Conservation (phyloP, 2,329 filamentous ascomycete species). For the Venturia oleaginea region DNA sequence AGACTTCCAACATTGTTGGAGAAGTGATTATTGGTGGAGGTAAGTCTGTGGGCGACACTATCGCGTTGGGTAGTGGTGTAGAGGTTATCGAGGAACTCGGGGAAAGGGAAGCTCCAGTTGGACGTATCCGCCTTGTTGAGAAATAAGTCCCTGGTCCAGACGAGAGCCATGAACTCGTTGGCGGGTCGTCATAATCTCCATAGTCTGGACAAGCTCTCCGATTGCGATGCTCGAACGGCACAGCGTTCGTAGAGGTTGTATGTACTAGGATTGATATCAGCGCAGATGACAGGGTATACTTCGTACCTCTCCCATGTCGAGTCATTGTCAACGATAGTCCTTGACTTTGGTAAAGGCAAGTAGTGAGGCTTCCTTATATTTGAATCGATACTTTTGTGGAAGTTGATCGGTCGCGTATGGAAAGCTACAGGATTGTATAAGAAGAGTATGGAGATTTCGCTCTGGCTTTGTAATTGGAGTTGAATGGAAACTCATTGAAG, state of each 20-base stretch:
- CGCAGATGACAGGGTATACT: background rate
- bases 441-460: background rate
- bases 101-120: background rate
- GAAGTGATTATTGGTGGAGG: background rate
- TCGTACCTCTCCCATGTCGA: background rate
- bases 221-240: background rate
- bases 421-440: background rate
- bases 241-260: background rate
- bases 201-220: background rate
- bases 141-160: background rate
- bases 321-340: background rate
- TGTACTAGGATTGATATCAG: slow-evolving; percentile 1
- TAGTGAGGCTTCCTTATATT: background rate
- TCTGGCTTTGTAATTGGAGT: background rate
- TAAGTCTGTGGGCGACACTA: too few species aligned
- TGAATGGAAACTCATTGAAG: background rate
- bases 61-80: background rate
- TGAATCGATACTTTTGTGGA: background rate
- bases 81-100: background rate
- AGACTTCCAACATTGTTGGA: background rate
- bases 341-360: background rate
- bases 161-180: background rate
- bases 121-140: background rate
- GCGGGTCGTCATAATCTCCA: too few species aligned
- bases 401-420: background rate